phyloP scores from a whole-genome alignment of 2,329 filamentous ascomycete species.

The Lasiodiplodia hormozganensis region DNA sequence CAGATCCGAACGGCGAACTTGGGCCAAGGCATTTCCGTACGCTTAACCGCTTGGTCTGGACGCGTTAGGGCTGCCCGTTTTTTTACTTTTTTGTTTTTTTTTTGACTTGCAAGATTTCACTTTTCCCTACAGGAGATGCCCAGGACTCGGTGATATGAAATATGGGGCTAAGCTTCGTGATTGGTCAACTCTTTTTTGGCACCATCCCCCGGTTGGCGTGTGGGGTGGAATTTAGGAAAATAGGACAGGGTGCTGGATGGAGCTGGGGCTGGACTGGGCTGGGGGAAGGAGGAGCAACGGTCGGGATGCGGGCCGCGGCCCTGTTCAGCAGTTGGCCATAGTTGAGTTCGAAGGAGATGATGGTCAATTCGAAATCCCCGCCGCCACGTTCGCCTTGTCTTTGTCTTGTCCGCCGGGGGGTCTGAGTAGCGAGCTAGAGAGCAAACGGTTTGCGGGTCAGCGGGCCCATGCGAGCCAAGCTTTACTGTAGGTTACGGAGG shows the following conservation, averaged over 20 bases:
- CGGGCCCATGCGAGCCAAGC: too few relatives aligned
- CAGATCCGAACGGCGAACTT: too few relatives aligned
- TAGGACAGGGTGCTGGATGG: neutral
- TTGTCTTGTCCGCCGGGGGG: neutral
- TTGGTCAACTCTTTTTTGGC: neutral
- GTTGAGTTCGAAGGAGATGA: neutral
- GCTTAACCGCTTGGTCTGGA: too few relatives aligned
- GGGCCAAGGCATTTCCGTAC: too few relatives aligned
- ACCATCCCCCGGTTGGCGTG: neutral
- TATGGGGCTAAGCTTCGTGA: neutral
- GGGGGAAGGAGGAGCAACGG: neutral
- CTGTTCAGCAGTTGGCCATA: neutral
- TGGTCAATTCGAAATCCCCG: neutral
- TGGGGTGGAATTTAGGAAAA: neutral
- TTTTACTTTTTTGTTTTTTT: neutral
- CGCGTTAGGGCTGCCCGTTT: too few relatives aligned
- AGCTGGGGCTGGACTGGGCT: neutral
- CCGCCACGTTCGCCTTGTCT: neutral
- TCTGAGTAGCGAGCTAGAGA: too few relatives aligned
- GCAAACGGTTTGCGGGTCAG: too few relatives aligned
- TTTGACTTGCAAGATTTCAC: too few relatives aligned
- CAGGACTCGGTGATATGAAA: neutral
- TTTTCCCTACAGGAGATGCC: too few relatives aligned
- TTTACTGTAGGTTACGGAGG: too few relatives aligned
- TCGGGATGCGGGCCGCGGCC: constrained; percentile 10